Base-by-base conservation (phyloP, 2,329 filamentous ascomycete genomes). In the Calonectria pteridis region DNA sequence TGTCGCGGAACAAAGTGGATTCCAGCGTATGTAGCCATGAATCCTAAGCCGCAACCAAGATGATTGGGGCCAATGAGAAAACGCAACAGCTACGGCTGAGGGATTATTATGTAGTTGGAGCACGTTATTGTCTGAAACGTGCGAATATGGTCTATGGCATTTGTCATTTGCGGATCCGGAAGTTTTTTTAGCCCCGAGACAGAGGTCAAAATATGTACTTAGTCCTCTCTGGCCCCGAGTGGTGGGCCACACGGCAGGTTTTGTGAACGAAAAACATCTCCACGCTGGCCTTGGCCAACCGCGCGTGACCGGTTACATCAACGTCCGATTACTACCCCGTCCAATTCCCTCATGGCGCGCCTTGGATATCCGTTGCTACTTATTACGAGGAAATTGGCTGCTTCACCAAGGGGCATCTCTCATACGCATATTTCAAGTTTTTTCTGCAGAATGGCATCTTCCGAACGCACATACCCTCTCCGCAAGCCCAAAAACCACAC, bases 401-500 rank as follows among this genome's bases (percentile, higher is more conserved):
- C 5, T 11, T 37, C 5, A 1, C 35, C 23, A 5, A 62, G 13
- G 4, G 29, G 10, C 14, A 40, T 4, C 14, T 10, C 23, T 0
- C 26, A 62, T 13, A 62, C 3, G 4, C 55, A 23, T 35, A 18
- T 49, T 18, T 33, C 66, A 23, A 46, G 14, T 10, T 10, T 29
- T 18, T 68, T 23, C 29, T 43, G 11, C 23, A 64, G 11, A 5
- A 73, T 73, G 71, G 28, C 49, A 14, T 59, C 71, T 3, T 65
- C 72, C 46, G 69, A 64, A 7, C 80, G 82, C n/a, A 77, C 71
- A 9, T 82, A 83, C 58, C 80, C 82, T 7, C 77, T 83, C 10
- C 75, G 63, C 6, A 80, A 79, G 66, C 82, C 82, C 2, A 67
- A 77, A 10, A 78, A 81, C 26, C 82, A 83, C 50, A 70, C 71